Evolutionary conservation across 2,329 filamentous ascomycete species (phyloP).

Genomic region (Paraphoma sp.): DNA sequence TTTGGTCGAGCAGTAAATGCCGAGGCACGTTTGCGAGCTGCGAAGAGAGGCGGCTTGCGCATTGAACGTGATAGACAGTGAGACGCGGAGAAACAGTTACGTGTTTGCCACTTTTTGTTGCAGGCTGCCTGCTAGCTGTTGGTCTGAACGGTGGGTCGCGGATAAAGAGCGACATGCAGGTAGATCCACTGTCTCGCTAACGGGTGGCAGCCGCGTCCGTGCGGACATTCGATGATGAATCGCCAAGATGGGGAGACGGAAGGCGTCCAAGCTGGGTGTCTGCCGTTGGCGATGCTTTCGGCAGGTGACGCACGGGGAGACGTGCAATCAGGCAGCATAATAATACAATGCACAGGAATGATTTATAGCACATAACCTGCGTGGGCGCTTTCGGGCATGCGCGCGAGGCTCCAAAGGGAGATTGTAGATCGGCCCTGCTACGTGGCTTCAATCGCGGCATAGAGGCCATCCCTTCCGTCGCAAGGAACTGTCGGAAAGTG

Average conservation of each 20-base stretch:
- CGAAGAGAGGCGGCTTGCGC: too few species aligned
- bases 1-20: too few species aligned
- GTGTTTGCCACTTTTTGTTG: neutral
- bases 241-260: constrained; percentile 24
- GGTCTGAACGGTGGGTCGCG: neutral
- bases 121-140: neutral
- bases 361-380: neutral
- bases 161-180: constrained; percentile 1
- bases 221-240: constrained; percentile 11
- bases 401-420: constrained; percentile 1
- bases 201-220: neutral
- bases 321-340: neutral
- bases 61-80: neutral
- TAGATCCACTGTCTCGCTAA: neutral
- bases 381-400: constrained; percentile 1
- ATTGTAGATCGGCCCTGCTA: constrained; percentile 5
- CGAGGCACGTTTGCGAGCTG: too few species aligned
- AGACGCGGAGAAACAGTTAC: neutral
- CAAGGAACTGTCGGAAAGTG: neutral
- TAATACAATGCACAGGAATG: constrained; percentile 1
- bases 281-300: constrained; percentile 7
- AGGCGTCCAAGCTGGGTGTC: constrained; percentile 4
- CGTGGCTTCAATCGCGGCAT: constrained; percentile 13
- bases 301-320: neutral
- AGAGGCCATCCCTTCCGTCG: neutral